Conservation (phyloP, 768 basidiomycete species). For the Mycena kentingensis region DNA sequence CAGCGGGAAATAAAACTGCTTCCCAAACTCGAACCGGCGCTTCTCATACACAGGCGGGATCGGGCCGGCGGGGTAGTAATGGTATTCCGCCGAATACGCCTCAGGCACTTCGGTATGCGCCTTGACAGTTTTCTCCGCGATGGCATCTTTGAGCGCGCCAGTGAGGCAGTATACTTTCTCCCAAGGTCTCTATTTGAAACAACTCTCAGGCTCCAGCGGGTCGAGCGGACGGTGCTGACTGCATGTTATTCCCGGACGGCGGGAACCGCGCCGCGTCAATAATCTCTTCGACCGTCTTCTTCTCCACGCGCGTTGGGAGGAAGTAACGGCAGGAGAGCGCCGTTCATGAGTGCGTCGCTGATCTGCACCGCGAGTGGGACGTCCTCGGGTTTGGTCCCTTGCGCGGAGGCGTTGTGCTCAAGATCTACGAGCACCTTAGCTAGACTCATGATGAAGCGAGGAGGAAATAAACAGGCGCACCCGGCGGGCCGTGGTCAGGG, state of each 20-base stretch:
- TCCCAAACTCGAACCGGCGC: conserved; percentile 22
- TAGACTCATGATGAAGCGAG: no score
- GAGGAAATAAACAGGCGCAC: no score
- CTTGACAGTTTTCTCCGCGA: conserved; percentile 11
- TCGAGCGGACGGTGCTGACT: background rate
- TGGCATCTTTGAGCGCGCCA: conserved; percentile 10
- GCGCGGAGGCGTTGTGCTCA: no score
- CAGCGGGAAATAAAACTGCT: conserved; percentile 14
- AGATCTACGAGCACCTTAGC: no score
- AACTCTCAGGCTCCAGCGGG: background rate
- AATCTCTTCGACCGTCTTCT: conserved; percentile 13
- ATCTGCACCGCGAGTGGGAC: no score
- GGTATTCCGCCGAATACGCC: conserved; percentile 14
- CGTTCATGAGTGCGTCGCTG: conserved; percentile 14
- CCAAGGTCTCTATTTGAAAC: conserved; percentile 15
- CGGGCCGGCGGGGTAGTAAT: conserved; percentile 17
- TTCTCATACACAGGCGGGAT: conserved; percentile 11
- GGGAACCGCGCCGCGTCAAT: conserved; percentile 17
- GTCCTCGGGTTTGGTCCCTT: no score
- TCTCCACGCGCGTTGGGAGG: conserved; percentile 10
- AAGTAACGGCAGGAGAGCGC: conserved; percentile 18
- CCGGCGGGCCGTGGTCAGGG: conserved; percentile 4
- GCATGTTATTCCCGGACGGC: conserved; percentile 13
- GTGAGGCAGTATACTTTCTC: conserved; percentile 22
- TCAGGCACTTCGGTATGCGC: conserved; percentile 8